Evolutionary conservation across 345 rosid species (phyloP).

Genomic region (Geranium rotundifolium): DNA sequence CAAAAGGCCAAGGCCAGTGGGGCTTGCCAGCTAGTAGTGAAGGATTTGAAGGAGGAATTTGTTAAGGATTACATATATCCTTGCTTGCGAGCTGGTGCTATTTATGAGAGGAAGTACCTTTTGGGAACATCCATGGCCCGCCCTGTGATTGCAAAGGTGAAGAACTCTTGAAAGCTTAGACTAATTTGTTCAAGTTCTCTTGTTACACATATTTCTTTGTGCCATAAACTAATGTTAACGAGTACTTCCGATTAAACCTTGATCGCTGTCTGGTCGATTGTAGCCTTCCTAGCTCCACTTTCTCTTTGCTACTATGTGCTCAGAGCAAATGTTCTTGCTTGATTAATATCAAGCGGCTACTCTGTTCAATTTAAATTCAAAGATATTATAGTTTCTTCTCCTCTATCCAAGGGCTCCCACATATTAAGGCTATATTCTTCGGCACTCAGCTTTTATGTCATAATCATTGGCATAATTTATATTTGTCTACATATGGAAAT

Average conservation of each 20-base stretch:
- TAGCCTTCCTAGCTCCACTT: neutral
- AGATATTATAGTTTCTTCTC: neutral
- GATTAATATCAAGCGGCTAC: neutral
- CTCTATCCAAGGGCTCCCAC: neutral
- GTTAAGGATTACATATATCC: constrained; percentile 81
- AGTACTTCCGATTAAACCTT: neutral
- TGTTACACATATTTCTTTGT: neutral
- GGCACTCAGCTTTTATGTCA: neutral
- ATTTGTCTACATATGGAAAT: no score
- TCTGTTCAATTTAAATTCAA: neutral
- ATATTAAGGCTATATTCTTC: neutral
- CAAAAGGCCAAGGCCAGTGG: constrained; percentile 93
- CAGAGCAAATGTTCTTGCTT: neutral
- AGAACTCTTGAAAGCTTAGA: constrained; percentile 1
- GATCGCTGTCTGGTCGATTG: neutral
- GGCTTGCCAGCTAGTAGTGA: constrained; percentile 88
- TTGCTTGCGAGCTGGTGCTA: constrained; percentile 89
- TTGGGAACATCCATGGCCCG: constrained; percentile 98
- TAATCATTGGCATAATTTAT: neutral
- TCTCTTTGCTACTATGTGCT: neutral
- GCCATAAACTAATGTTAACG: neutral
- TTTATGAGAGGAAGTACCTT: constrained; percentile 84
- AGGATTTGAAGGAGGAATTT: constrained; percentile 85
- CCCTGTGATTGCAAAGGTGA: constrained; percentile 93
- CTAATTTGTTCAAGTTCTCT: neutral